Evolutionary conservation across 2,329 filamentous ascomycete genomes (phyloP).

Genomic region (Penicillium sp.): DNA sequence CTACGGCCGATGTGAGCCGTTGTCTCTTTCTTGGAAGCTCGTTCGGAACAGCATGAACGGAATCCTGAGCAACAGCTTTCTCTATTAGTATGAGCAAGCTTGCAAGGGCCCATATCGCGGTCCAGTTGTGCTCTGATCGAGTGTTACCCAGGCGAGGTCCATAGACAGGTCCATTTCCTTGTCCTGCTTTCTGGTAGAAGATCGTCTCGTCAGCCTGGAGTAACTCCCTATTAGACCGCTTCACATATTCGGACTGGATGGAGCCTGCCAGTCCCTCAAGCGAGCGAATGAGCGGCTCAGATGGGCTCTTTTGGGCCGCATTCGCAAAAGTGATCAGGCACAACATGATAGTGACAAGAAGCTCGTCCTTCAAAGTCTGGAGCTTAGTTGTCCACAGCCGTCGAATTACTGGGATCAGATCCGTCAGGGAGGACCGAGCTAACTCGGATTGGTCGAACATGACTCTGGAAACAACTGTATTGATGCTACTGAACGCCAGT

Average conservation of each 20-base stretch:
- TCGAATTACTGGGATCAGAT: slow-evolving; percentile 70
- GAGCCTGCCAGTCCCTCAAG: slow-evolving; percentile 69
- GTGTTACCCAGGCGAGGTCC: slow-evolving; percentile 38
- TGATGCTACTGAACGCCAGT: slow-evolving; percentile 73
- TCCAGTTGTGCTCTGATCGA: slow-evolving; percentile 44
- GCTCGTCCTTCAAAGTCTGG: slow-evolving; percentile 69
- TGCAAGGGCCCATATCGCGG: slow-evolving; percentile 43
- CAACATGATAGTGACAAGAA: slow-evolving; percentile 70
- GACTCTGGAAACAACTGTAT: slow-evolving; percentile 65
- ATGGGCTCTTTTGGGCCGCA: slow-evolving; percentile 35
- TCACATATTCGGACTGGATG: slow-evolving; percentile 77
- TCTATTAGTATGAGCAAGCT: slow-evolving; percentile 43
- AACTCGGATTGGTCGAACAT: slow-evolving; percentile 69
- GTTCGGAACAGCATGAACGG: slow-evolving; percentile 4
- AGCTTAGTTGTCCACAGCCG: slow-evolving; percentile 74
- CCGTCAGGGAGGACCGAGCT: slow-evolving; percentile 60
- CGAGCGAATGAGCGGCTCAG: slow-evolving; percentile 42
- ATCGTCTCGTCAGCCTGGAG: slow-evolving; percentile 77
- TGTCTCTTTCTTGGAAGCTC: slow-evolving; percentile 36
- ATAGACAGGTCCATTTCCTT: slow-evolving; percentile 40
- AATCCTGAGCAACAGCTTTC: slow-evolving; percentile 18
- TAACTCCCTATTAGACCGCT: slow-evolving; percentile 67
- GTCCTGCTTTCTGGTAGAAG: slow-evolving; percentile 47
- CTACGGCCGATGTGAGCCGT: slow-evolving; percentile 37
- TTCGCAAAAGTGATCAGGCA: slow-evolving; percentile 62